Percentiles rank a stretch among this genome's conserved stretches.
Conservation (phyloP, 2,329 filamentous ascomycete genomes). For the Neofusicoccum ribis region DNA sequence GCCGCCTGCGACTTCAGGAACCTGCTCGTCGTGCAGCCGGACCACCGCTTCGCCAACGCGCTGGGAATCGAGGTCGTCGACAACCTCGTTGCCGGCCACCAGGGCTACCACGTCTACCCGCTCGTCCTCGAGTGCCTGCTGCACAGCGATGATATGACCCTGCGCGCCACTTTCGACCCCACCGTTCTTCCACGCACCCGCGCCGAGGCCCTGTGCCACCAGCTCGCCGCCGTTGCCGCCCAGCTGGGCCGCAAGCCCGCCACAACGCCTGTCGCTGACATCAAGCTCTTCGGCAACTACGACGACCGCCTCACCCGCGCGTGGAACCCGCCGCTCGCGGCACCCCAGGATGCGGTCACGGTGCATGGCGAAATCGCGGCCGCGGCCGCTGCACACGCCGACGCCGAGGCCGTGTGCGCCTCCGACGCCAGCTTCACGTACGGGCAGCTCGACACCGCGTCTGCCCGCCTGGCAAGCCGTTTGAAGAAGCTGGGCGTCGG, state of each 20-base stretch:
- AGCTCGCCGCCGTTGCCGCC: neutral
- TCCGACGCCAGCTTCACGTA: constrained; percentile 55
- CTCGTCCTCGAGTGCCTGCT: constrained; percentile 3
- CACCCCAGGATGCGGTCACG: constrained; percentile 37
- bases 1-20: neutral
- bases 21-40: neutral
- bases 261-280: neutral
- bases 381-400: constrained; percentile 38
- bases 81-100: neutral
- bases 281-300: neutral
- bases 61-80: constrained; percentile 11
- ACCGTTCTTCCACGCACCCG: neutral
- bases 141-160: neutral
- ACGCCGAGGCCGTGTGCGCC: constrained; percentile 48
- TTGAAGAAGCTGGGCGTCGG: constrained; percentile 30
- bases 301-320: neutral
- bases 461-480: constrained; percentile 39
- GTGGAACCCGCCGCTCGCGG: neutral
- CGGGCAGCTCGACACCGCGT: constrained; percentile 40
- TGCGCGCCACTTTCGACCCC: neutral
- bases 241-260: neutral
- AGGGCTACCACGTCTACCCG: neutral
- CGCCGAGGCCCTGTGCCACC: constrained; percentile 6
- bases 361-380: constrained; percentile 50
- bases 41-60: neutral